phyloP scores from a whole-genome alignment of 768 basidiomycete species.

The Boletales sp. region DNA sequence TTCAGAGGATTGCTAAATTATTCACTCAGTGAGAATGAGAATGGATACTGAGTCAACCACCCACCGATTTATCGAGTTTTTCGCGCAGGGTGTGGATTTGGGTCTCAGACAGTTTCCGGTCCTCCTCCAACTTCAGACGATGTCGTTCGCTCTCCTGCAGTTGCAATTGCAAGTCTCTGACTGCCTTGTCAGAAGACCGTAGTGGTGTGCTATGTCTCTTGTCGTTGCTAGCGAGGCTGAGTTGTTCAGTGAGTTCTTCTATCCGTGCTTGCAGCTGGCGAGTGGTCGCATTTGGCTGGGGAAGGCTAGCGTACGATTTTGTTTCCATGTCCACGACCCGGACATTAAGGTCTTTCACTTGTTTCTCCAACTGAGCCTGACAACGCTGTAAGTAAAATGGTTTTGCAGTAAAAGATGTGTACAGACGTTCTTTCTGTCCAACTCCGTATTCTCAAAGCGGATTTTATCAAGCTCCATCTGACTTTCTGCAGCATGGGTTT shows the following conservation, averaged over 20 bases:
- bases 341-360: conserved; percentile 79
- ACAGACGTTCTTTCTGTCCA: conserved; percentile 73
- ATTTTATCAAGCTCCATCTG: conserved; percentile 74
- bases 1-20: conserved; percentile 63
- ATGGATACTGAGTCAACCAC: conserved; percentile 21
- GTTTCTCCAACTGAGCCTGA: conserved; percentile 81
- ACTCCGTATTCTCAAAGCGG: conserved; percentile 75
- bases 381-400: not conserved
- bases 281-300: conserved; percentile 51
- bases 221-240: conserved; percentile 42
- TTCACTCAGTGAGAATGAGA: conserved; percentile 3
- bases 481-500: conserved; percentile 68
- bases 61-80: conserved; percentile 58
- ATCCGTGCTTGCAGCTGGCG: conserved; percentile 66
- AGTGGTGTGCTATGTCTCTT: conserved; percentile 32
- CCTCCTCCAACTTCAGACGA: conserved; percentile 60
- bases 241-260: conserved; percentile 58
- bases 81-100: conserved; percentile 57
- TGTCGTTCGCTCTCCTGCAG: conserved; percentile 61
- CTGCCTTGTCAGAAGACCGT: conserved; percentile 43
- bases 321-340: conserved; percentile 83
- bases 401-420: not conserved
- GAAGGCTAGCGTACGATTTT: conserved; percentile 63
- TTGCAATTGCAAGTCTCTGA: conserved; percentile 52
- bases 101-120: conserved; percentile 54